Base-by-base conservation (phyloP, 2,329 filamentous ascomycete genomes). In the Fusarium cyanostomum region DNA sequence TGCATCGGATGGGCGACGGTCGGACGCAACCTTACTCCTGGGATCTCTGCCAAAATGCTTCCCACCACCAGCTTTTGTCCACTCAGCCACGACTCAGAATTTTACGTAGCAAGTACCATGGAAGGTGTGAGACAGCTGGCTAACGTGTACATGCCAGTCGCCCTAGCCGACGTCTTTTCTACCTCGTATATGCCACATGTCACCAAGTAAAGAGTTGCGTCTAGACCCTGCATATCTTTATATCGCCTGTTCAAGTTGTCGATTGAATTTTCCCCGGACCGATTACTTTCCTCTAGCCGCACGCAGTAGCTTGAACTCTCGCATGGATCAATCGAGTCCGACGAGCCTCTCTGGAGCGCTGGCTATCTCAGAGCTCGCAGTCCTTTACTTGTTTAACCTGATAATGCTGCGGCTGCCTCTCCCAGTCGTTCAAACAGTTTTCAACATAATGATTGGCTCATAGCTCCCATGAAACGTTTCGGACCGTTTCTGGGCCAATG, bases 401-500 rank as follows among this genome's bases (percentile, higher is more conserved):
- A n/a, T n/a, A n/a, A n/a, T n/a, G n/a, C n/a, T n/a, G n/a, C n/a
- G n/a, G n/a, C n/a, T n/a, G n/a, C n/a, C n/a, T n/a, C n/a, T n/a
- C n/a, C n/a, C n/a, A n/a, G n/a, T n/a, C 15, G 15, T 13, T 34
- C 50, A 54, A 43, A 15, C 28, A 35, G 13, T 12, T n/a, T 38
- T 44, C 34, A 16, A 34, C 42, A 46, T 45, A 38, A 38, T 43
- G 31, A 33, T 46, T 61, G 44, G 45, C 45, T 59, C 27, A 27
- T 50, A 45, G 31, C 38, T 43, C 56, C 15, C 16, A 31, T 64
- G 60, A 64, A 64, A 64, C 61, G 61, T 64, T 64, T 64, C 61
- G 64, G 42, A 37, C 27, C 26, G 38, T 33, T 33, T 52, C 54
- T 45, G 31, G 34, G 53, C 42, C 28, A 33, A 45, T 33, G 16